phyloP scores from a whole-genome alignment of 108 stramenopile species.

The Fragilariopsis cylindrus region DNA sequence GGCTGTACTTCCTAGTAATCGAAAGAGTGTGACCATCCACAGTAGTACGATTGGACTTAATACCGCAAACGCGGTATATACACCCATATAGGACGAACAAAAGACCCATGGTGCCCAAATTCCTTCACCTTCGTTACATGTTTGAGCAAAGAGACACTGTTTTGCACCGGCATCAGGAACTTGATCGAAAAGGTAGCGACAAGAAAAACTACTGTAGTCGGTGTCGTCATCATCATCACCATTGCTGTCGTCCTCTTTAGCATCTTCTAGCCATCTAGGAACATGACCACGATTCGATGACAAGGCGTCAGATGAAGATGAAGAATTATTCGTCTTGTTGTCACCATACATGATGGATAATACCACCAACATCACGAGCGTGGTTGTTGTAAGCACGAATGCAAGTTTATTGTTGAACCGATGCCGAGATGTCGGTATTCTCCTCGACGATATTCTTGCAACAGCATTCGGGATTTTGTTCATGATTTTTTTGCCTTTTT shows the following conservation, averaged over 20 bases:
- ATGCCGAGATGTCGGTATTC: slow-evolving; percentile 12
- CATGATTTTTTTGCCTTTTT: too few relatives aligned
- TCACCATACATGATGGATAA: slow-evolving; percentile 35
- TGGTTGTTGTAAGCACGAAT: slow-evolving; percentile 23
- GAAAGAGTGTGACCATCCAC: slow-evolving; percentile 81
- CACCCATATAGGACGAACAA: slow-evolving; percentile 43
- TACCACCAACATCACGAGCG: slow-evolving; percentile 22
- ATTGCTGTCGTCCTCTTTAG: slow-evolving; percentile 7
- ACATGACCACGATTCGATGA: not conserved
- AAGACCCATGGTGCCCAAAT: slow-evolving; percentile 71
- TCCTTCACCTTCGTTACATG: slow-evolving; percentile 71
- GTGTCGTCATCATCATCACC: slow-evolving; percentile 16
- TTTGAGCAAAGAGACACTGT: slow-evolving; percentile 70
- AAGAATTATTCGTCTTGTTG: not conserved
- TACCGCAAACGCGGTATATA: slow-evolving; percentile 41
- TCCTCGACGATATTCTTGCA: not conserved
- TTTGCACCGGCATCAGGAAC: slow-evolving; percentile 42
- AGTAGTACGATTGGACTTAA: slow-evolving; percentile 64
- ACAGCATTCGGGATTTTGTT: too few relatives aligned
- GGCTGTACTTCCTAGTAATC: slow-evolving; percentile 90
- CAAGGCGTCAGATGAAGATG: not conserved
- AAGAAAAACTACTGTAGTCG: slow-evolving; percentile 47
- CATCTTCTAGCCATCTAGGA: slow-evolving; percentile 19
- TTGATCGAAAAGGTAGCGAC: slow-evolving; percentile 40
- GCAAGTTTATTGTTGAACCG: slow-evolving; percentile 38